These are phyloP conservation scores for Fusarium torreyae DNA, from an alignment of 2,329 filamentous ascomycete genomes.

Conservation along the genomic window DNA sequence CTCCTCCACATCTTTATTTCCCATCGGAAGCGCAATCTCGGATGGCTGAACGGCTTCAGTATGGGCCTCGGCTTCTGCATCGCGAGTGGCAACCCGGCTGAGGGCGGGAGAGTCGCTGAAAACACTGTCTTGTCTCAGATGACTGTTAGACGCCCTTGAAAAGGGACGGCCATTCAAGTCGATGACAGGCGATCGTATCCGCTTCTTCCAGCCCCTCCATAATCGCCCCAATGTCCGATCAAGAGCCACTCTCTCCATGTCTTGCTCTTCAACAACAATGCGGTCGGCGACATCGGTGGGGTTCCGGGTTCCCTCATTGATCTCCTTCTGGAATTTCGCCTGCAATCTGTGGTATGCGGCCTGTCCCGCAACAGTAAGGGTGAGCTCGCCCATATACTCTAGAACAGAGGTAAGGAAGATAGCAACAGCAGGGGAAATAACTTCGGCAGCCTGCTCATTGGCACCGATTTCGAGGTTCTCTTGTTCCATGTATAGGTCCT, in stretches of 20 bases:
- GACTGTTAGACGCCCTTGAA: constrained; percentile 62
- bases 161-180: constrained; percentile 65
- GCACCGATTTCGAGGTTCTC: constrained; percentile 76
- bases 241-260: constrained; percentile 93
- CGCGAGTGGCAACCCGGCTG: constrained; percentile 50
- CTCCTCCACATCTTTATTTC: constrained; percentile 79
- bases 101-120: constrained; percentile 56
- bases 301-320: constrained; percentile 65
- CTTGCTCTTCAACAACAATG: constrained; percentile 87
- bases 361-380: constrained; percentile 87
- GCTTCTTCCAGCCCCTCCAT: constrained; percentile 97
- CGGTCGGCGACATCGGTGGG: constrained; percentile 71
- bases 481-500: constrained; percentile 88
- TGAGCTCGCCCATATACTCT: constrained; percentile 94
- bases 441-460: constrained; percentile 72
- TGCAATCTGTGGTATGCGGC: constrained; percentile 81
- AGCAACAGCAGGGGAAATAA: constrained; percentile 90
- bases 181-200: constrained; percentile 72
- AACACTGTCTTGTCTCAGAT: constrained; percentile 55
- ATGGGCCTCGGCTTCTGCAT: constrained; percentile 40
- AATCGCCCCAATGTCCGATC: constrained; percentile 89
- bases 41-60: constrained; percentile 54
- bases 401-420: constrained; percentile 97
- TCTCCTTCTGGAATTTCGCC: constrained; percentile 70
- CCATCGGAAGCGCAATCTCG: constrained; percentile 76